phyloP scores from a whole-genome alignment of 1,284 basidiomycete species.

The Sporisorium iseilematis-ciliati region DNA sequence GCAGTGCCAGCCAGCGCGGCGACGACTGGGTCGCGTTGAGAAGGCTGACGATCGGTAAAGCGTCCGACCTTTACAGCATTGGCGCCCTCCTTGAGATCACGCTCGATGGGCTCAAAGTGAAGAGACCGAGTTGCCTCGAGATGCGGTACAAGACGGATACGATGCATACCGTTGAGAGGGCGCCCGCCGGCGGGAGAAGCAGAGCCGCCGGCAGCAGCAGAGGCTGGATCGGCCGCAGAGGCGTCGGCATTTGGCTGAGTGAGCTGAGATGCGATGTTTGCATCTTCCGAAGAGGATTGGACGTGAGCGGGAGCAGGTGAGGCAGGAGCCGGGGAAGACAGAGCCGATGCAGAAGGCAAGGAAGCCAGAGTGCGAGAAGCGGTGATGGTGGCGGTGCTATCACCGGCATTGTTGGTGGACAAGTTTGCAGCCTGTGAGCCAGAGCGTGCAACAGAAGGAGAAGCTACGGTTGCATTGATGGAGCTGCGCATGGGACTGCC shows the following conservation, averaged over 20 bases:
- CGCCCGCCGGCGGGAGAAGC: constrained; percentile 13
- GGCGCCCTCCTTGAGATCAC: constrained; percentile 76
- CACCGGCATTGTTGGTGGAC: constrained; percentile 6
- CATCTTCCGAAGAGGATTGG: not conserved
- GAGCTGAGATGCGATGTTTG: constrained; percentile 11
- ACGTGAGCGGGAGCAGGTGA: constrained; percentile 1
- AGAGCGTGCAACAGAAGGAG: constrained; percentile 27
- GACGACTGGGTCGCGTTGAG: constrained; percentile 23
- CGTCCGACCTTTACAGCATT: constrained; percentile 85
- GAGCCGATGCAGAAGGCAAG: constrained; percentile 5
- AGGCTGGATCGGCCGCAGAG: constrained; percentile 9
- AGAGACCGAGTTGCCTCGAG: constrained; percentile 89
- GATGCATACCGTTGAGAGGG: constrained; percentile 68
- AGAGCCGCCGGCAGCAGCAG: constrained; percentile 7
- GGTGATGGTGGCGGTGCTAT: constrained; percentile 7
- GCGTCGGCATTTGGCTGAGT: not conserved
- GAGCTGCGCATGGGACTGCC: constrained; percentile 23
- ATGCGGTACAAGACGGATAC: constrained; percentile 88
- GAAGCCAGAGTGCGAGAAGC: constrained; percentile 28
- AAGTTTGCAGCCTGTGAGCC: constrained; percentile 16
- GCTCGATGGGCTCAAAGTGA: constrained; percentile 90
- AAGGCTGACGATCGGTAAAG: constrained; percentile 79
- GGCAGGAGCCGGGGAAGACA: constrained; percentile 7
- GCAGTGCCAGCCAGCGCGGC: constrained; percentile 11
- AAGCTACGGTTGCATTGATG: constrained; percentile 6